Conservation (phyloP, 2,329 filamentous ascomycete genomes). For the Nemania bipapillata region DNA sequence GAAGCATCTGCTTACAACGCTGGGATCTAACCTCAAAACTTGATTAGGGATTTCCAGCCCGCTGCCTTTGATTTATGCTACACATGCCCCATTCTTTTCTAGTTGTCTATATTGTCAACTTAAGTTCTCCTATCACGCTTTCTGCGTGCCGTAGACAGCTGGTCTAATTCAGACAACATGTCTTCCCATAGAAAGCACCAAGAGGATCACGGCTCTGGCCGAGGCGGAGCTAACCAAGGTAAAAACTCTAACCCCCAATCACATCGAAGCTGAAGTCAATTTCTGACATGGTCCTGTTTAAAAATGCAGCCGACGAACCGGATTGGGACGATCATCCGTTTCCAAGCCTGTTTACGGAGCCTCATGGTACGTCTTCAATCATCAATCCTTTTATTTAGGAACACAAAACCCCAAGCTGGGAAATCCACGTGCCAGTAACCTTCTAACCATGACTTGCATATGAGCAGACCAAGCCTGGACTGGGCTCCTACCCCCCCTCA, state of each 20-base stretch:
- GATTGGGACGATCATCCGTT: not conserved
- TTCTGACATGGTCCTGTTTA: not conserved
- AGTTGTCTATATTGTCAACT: not conserved
- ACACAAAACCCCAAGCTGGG: not conserved
- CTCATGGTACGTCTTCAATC: not conserved
- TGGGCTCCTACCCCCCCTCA: too few species aligned
- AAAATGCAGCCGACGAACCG: not conserved
- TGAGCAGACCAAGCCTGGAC: too few species aligned
- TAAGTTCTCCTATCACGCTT: not conserved
- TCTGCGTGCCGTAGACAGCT: not conserved
- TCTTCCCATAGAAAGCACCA: not conserved
- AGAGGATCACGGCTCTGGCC: not conserved
- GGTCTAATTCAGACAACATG: not conserved
- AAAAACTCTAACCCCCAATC: not conserved
- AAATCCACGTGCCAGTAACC: not conserved
- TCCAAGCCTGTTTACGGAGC: not conserved
- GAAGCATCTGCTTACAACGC: too few species aligned
- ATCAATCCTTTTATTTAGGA: not conserved
- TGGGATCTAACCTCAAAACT: not conserved
- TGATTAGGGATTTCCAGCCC: not conserved
- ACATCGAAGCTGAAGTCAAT: not conserved
- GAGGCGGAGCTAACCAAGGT: not conserved
- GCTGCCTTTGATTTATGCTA: not conserved
- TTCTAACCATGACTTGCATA: not conserved
- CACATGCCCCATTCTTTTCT: not conserved